Evolutionary conservation across 805 yeast species (phyloP), one percentile per base, ranked within the genome.

Genomic region (Suhomyces faveliae): DNA sequence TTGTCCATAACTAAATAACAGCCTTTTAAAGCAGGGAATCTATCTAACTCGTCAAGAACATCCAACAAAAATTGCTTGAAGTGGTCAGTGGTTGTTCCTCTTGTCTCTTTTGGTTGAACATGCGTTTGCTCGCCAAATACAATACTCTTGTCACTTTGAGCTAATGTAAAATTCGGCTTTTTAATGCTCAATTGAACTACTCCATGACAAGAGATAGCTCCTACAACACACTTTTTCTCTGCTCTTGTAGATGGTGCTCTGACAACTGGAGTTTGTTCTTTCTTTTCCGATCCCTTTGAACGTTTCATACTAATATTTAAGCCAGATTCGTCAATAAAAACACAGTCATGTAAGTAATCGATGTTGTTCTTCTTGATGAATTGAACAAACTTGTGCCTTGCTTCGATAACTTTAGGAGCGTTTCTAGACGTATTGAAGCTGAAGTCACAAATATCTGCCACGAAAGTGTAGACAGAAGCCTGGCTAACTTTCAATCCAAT

Each of bases 271-370:
- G 51, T 43, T 21, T 33, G 41, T 11, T 49, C 53, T 20, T 35
- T 42, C 8, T 49, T 40, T 6, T 51, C 51, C 53, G 49, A 50
- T 7, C 43, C 53, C 13, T 42, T 39, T 12, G 30, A 9, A 9
- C 40, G 22, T 9, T 23, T 35, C 54, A 43, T 48, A 27, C 47
- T 42, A 13, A 50, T 49, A 41, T 52, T 46, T 43, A 52, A 54
- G 3, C 52, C 54, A 12, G 58, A 51, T 44, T 52, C 58, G 39
- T 51, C 57, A 17, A 51, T 52, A 22, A 56, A 56, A 13, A 43
- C 40, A 35, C 45, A 42, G 13, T 42, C 30, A 11, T 11, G 4
- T 12, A 11, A 8, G 21, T 29, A 33, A 12, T 30, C 13, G 15
- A 42, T 21, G 27, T 42, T 30, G 3, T 29, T 19, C n/a, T 10